Evolutionary conservation across 2,329 filamentous ascomycete genomes (phyloP).

Genomic region (Alternaria arborescens): DNA sequence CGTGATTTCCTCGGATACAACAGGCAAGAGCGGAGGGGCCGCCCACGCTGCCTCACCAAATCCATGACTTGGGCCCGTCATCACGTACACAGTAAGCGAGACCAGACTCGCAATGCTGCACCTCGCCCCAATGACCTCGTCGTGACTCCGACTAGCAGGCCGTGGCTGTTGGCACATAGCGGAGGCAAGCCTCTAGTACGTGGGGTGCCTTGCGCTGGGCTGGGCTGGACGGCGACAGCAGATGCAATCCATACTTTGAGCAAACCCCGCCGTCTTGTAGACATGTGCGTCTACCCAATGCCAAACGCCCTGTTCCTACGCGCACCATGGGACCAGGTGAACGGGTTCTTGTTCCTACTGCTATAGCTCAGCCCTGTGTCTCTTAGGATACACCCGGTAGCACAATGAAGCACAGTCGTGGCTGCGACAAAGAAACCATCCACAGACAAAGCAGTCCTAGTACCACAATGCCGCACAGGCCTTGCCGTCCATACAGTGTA

Average conservation of each 20-base stretch:
- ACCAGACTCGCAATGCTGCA: conserved; percentile 16
- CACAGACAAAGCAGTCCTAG: conserved; percentile 16
- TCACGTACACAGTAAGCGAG: conserved; percentile 26
- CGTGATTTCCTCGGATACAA: conserved; percentile 8
- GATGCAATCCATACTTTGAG: conserved; percentile 6
- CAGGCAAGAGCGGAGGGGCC: conserved; percentile 20
- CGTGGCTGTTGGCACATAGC: not conserved
- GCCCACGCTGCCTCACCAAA: conserved; percentile 14
- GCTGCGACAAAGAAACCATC: not conserved
- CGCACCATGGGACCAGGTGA: conserved; percentile 24
- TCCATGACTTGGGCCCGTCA: conserved; percentile 19
- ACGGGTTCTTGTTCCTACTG: conserved; percentile 22
- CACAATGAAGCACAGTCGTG: conserved; percentile 16
- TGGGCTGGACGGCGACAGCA: not conserved
- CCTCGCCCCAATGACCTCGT: conserved; percentile 22
- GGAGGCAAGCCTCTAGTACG: conserved; percentile 1
- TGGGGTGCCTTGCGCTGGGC: conserved; percentile 5
- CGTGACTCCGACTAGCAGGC: conserved; percentile 21
- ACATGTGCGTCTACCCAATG: conserved; percentile 10
- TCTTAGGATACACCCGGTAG: conserved; percentile 9
- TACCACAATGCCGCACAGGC: conserved; percentile 1
- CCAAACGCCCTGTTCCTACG: conserved; percentile 13
- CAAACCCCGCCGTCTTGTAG: conserved; percentile 25
- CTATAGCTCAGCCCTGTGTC: conserved; percentile 17
- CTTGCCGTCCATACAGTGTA: not conserved